These are phyloP conservation scores for Coelastrella sp. DNA, from an alignment of 139 green algal species.

Conservation along the genomic window DNA sequence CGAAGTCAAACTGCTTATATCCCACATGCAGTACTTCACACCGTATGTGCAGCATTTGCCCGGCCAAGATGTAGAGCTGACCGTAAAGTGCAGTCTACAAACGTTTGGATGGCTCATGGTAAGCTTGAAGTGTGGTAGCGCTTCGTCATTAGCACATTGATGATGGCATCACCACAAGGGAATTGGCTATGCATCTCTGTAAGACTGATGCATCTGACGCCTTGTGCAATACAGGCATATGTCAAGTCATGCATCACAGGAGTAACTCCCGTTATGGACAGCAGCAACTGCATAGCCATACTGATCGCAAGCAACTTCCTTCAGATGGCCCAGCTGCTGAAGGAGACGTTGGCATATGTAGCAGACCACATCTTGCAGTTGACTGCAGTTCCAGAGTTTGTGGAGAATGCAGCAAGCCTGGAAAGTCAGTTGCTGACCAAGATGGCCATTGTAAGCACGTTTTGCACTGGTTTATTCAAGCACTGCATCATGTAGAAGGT, in stretches of 20 bases:
- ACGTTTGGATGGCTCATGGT: slow-evolving; percentile 50
- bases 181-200: no score
- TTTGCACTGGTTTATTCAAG: neutral
- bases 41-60: neutral
- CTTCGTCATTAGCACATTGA: neutral
- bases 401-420: neutral
- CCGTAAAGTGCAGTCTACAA: slow-evolving; percentile 41
- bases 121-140: neutral
- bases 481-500: neutral
- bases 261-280: slow-evolving; percentile 3
- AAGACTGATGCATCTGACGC: neutral
- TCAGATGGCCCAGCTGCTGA: neutral
- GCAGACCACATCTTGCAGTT: slow-evolving; percentile 6
- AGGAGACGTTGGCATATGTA: neutral
- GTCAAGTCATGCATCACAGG: slow-evolving; percentile 1
- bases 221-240: neutral
- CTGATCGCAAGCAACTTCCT: slow-evolving; percentile 24
- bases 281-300: slow-evolving; percentile 28
- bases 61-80: slow-evolving; percentile 38
- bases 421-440: neutral
- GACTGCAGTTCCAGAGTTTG: neutral
- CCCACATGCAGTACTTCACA: slow-evolving; percentile 31
- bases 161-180: neutral
- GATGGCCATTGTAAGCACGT: neutral
- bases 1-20: slow-evolving; percentile 21